Percentiles rank a stretch among this genome's conserved stretches.
Conservation (phyloP, 441 rosid species). For the Pelargonium cotyledonis region DNA sequence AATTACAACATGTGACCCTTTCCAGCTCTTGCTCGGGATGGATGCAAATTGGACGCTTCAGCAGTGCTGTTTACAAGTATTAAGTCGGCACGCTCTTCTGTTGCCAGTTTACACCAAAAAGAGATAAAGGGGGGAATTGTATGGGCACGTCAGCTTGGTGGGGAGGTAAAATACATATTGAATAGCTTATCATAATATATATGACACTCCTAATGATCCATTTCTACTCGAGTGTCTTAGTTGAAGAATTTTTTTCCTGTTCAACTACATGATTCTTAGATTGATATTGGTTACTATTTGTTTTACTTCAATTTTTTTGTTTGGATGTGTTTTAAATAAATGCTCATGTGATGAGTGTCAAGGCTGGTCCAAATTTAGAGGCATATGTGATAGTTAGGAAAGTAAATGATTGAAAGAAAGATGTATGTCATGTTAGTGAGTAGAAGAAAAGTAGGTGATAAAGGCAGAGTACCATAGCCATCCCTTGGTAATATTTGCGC, state of each 20-base stretch:
- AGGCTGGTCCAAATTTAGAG: neutral
- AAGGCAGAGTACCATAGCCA: neutral
- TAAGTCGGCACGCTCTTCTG: constrained; percentile 64
- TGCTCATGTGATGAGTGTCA: neutral
- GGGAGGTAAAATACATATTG: constrained; percentile 57
- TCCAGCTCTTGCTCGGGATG: constrained; percentile 88
- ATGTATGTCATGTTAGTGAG: neutral
- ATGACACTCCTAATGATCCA: constrained; percentile 7
- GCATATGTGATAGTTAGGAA: neutral
- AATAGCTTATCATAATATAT: constrained; percentile 2
- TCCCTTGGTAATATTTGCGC: neutral
- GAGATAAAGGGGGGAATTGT: constrained; percentile 52
- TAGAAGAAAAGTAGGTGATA: neutral
- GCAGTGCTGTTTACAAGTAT: constrained; percentile 81
- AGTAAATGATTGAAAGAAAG: too few relatives aligned
- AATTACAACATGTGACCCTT: constrained; percentile 10
- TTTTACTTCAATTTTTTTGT: neutral
- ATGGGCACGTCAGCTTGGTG: constrained; percentile 98
- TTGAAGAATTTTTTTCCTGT: neutral
- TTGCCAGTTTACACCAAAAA: constrained; percentile 59
- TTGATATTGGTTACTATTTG: neutral
- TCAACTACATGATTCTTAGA: neutral
- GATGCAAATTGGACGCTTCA: constrained; percentile 80
- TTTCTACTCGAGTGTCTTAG: neutral
- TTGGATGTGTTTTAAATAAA: neutral